A percentile compares a stretch with the other conserved stretches of the same genome.
Conservation (phyloP, 768 basidiomycete genomes). For the Hebeloma cylindrosporum region DNA sequence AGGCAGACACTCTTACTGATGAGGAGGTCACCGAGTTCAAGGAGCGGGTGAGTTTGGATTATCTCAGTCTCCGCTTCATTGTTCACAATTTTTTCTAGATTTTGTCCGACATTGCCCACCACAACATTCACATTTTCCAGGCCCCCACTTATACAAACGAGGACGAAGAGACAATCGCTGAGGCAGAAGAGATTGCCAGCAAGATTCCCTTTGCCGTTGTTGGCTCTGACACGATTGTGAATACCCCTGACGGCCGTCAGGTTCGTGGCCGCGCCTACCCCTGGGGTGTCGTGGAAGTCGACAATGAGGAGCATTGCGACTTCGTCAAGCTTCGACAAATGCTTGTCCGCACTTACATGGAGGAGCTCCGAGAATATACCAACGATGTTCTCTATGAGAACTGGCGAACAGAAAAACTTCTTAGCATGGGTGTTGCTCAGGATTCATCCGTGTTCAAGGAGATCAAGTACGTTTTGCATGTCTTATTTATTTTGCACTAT, state of each 20-base stretch:
- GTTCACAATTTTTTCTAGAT: constrained; percentile 50
- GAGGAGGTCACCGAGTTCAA: constrained; percentile 95
- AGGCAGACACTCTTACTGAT: constrained; percentile 96
- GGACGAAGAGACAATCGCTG: constrained; percentile 96
- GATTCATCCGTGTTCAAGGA: constrained; percentile 99
- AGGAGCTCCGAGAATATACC: constrained; percentile 96
- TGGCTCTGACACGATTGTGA: constrained; percentile 84
- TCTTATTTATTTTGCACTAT: background rate
- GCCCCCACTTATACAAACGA: constrained; percentile 97
- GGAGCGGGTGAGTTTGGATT: constrained; percentile 60
- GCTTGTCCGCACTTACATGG: constrained; percentile 99
- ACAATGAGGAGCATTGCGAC: constrained; percentile 99
- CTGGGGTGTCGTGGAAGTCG: constrained; percentile 99
- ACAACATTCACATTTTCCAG: constrained; percentile 97
- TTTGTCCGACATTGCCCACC: constrained; percentile 88
- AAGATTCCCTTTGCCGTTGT: constrained; percentile 99
- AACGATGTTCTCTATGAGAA: constrained; percentile 97
- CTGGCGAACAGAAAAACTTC: constrained; percentile 94
- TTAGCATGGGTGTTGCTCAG: constrained; percentile 97
- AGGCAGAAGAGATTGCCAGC: constrained; percentile 96
- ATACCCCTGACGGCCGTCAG: constrained; percentile 82
- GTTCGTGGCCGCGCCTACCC: constrained; percentile 96
- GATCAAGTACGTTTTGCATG: constrained; percentile 75
- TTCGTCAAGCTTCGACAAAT: constrained; percentile 99
- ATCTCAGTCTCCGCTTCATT: constrained; percentile 4